Evolutionary conservation across 1,139 yeast genomes (phyloP).

Genomic region (Sugiyamaella grinbergsii): DNA sequence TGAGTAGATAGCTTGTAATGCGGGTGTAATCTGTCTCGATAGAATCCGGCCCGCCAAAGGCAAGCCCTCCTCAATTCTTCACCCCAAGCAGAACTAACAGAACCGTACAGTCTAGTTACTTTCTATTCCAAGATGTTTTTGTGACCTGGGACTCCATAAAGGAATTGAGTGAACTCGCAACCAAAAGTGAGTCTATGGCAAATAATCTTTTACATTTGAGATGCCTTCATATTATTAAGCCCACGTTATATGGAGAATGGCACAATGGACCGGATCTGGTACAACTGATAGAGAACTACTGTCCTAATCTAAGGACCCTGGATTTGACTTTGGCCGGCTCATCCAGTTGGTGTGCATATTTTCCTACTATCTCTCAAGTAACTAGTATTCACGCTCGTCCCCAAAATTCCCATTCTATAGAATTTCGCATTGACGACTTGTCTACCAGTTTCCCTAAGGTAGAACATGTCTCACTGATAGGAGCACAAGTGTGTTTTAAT

Average conservation of each 20-base stretch:
- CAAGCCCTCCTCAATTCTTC: no score
- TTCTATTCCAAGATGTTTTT: constrained; percentile 24
- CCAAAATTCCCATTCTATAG: not conserved
- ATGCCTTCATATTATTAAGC: constrained; percentile 23
- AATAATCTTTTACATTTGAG: constrained; percentile 22
- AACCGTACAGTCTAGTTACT: constrained; percentile 3
- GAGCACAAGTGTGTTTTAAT: constrained; percentile 29
- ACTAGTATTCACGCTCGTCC: constrained; percentile 16
- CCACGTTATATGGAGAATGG: constrained; percentile 37
- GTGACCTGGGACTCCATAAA: constrained; percentile 26
- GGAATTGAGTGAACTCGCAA: constrained; percentile 20
- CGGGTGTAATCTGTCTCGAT: not conserved
- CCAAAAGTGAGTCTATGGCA: constrained; percentile 8
- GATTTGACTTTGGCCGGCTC: constrained; percentile 30
- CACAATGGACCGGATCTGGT: constrained; percentile 28
- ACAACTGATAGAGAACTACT: constrained; percentile 23
- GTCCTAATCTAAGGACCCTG: constrained; percentile 25
- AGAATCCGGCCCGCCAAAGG: not conserved
- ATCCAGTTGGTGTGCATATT: constrained; percentile 33
- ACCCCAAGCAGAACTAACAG: constrained; percentile 4
- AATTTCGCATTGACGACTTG: constrained; percentile 26
- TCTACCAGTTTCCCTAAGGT: constrained; percentile 22
- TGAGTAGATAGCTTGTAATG: not conserved
- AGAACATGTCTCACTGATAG: constrained; percentile 24
- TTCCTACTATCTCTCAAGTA: constrained; percentile 16